Evolutionary conservation across 345 rosid species (phyloP), one percentile per base, ranked within the genome.

Genomic region (Citrus sinensis): DNA sequence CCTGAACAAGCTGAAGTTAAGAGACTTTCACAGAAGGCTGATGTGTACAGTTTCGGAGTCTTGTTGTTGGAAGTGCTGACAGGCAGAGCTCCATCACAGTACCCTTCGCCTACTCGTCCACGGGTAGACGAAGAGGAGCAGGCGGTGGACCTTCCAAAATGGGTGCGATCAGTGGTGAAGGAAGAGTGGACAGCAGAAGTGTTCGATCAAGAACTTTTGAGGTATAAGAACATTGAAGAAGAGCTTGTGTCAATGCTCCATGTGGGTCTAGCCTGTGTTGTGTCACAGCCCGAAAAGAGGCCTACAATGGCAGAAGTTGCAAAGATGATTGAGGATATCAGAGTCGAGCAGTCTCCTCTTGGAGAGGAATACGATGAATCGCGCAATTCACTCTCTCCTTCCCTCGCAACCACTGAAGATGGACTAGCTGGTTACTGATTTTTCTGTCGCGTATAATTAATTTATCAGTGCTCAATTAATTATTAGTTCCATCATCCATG

Each of bases 131-230:
- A 87, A 9, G 93, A 90, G 30, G 97, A 90, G 40, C 87, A 82
- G 16, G 83, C 83, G 1, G 87, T 85, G 69, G 99, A 95, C 77
- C 92, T 95, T 68, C 97, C 98, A 0, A 95, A 87, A 67, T 93
- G 99, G 99, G 99, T 95, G 58, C 82, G 93, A 78, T 95, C 98
- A 2, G 97, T 95, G 40, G 98, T 95, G 54, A 95, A 89, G 86
- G 98, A 95, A 82, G 99, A 93, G 82, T 93, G 98, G 98, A 95
- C 99, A 19, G 95, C 97, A 7, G 99, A 95, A 85, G 98, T 95
- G 79, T 95, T 95, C 80, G 99, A 95, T 82, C 89, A 89, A 81
- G 99, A 95, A 81, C 92, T 95, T 49, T 35, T 95, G 81, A 91
- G 99, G 91, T 95, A 95, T 77, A 95, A 95, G 85, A 93, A 95